phyloP scores from a whole-genome alignment of 495 filamentous ascomycete genomes.

The Penicillium odoratum region DNA sequence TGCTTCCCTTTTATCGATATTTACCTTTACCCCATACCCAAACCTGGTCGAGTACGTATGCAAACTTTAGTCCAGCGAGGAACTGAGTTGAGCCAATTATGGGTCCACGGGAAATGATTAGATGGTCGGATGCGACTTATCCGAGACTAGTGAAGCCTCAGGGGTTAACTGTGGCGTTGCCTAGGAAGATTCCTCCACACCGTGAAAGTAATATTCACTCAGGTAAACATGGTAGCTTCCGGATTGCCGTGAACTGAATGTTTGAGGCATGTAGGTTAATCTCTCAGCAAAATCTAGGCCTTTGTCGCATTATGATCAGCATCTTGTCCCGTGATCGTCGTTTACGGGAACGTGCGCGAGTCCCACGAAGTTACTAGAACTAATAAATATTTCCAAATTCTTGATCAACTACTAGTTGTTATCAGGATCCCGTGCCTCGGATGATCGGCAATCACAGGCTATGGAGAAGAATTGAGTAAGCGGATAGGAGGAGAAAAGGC shows the following conservation, averaged over 20 bases:
- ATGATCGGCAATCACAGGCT: constrained; percentile 1
- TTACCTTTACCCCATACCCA: background rate
- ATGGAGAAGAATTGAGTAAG: constrained; percentile 1
- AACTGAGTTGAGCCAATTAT: background rate
- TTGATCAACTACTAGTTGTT: background rate
- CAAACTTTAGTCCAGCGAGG: background rate
- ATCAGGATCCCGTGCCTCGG: background rate
- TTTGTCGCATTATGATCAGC: constrained; percentile 17
- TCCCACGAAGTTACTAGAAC: no score
- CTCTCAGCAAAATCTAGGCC: constrained; percentile 15
- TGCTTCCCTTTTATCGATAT: background rate
- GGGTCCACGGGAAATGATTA: background rate
- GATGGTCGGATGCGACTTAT: background rate
- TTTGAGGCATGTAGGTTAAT: background rate
- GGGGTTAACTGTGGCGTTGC: background rate
- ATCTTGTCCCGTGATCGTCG: constrained; percentile 11
- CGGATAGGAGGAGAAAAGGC: background rate
- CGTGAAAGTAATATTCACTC: no score
- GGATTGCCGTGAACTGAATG: background rate
- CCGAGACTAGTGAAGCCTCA: background rate
- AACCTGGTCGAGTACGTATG: background rate
- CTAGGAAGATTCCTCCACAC: background rate
- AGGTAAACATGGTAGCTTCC: background rate
- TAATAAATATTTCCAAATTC: no score
- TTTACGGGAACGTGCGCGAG: constrained; percentile 5